Percentiles rank a stretch among this genome's conserved stretches.
phyloP scores from a whole-genome alignment of 1,139 yeast species.

The Meyerozyma sp. region DNA sequence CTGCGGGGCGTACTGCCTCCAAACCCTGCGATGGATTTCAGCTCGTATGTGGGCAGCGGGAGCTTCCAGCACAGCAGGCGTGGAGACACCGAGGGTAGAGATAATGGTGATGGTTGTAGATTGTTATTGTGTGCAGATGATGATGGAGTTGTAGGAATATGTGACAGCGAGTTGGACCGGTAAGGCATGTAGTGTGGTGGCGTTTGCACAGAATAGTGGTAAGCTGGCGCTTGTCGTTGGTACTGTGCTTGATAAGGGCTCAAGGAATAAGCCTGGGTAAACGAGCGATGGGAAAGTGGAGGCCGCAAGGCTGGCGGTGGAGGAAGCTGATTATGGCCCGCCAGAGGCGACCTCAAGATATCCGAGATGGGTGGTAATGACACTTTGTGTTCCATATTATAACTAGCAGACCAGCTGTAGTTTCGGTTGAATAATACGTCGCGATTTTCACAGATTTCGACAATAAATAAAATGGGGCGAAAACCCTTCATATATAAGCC shows the following conservation, averaged over 20 bases:
- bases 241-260: neutral
- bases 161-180: neutral
- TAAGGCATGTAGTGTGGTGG: neutral
- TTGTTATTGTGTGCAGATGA: neutral
- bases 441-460: neutral
- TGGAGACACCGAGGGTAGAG: neutral
- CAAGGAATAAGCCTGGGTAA: neutral
- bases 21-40: neutral
- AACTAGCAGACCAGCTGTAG: conserved; percentile 1
- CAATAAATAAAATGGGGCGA: neutral
- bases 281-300: neutral
- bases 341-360: neutral
- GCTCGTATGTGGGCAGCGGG: neutral
- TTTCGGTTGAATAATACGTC: neutral
- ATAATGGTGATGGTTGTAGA: neutral
- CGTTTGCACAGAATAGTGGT: neutral
- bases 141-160: neutral
- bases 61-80: conserved; percentile 1
- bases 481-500: neutral
- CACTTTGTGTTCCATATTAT: neutral
- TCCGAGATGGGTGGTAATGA: conserved; percentile 1
- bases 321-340: neutral
- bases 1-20: neutral
- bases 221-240: neutral
- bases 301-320: neutral